Evolutionary conservation across 495 filamentous ascomycete species (phyloP), one percentile per base, ranked within the genome.

Genomic region (Daldinia concentrica): DNA sequence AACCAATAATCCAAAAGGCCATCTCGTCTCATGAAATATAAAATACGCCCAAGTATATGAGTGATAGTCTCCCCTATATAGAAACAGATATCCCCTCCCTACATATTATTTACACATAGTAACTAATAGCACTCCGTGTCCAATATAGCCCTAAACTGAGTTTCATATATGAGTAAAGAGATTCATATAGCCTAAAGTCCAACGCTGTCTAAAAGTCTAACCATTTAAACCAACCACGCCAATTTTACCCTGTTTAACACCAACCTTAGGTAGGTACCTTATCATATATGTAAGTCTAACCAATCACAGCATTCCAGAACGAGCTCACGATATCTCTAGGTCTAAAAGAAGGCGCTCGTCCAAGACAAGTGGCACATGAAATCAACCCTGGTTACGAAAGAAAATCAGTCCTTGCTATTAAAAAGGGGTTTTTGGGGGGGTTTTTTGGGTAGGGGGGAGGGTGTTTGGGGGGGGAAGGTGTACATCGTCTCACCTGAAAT

Each of bases 311-410:
- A 22, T 71, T 62, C 79, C 83, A 80, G 51, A 92, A 86, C 32
- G 90, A 84, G 22, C 60, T 70, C 66, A 90, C 87, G 6, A 92
- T 86, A 72, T 91, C 89, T 50, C 69, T 77, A 51, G 81, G 82
- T 39, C 83, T 82, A 52, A 89, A 88, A 1, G 90, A 90, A 4
- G 90, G 89, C 2, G 86, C 75, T 11, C 88, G 80, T 0, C 90
- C 90, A 0, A 92, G 80, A 77, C 90, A 92, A 0, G 88, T 83
- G 4, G 77, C 83, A 24, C 74, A 69, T 41, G 65, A 76, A 54
- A 86, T 74, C 50, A 88, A 72, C 63, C 81, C 85, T 88, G 51
- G 54, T n/a, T 9, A 15, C 8, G n/a, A n/a, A 12, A 34, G 15
- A 9, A 60, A 39, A 37, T 60, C 11, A 36, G 57, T 24, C 6